Conservation (phyloP, 805 yeast species). For the Scheffersomyces stipitis region DNA sequence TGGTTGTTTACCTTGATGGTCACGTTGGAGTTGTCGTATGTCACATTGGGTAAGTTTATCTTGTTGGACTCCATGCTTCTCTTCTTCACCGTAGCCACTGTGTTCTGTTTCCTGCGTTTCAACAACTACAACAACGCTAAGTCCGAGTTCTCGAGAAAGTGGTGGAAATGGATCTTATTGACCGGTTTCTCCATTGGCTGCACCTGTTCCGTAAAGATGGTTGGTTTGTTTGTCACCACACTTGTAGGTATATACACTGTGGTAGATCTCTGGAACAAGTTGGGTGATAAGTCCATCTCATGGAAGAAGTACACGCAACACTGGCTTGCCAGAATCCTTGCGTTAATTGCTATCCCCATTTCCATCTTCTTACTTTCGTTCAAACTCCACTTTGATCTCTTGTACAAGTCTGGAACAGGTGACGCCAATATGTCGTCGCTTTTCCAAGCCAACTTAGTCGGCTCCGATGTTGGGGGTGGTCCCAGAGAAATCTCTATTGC, state of each 20-base stretch:
- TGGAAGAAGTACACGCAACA: conserved; percentile 53
- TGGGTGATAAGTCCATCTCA: conserved; percentile 64
- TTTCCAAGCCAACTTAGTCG: conserved; percentile 75
- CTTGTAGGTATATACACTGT: conserved; percentile 88
- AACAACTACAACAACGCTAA: conserved; percentile 53
- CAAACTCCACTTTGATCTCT: conserved; percentile 72
- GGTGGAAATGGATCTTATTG: conserved; percentile 92
- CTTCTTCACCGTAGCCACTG: conserved; percentile 84
- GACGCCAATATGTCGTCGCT: conserved; percentile 76
- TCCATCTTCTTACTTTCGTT: conserved; percentile 63
- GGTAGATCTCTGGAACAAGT: conserved; percentile 80
- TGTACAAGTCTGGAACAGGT: conserved; percentile 79
- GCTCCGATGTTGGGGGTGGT: conserved; percentile 63
- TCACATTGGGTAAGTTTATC: conserved; percentile 85
- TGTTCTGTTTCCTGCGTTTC: conserved; percentile 70
- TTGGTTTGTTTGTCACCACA: conserved; percentile 86
- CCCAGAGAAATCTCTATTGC: conserved; percentile 68
- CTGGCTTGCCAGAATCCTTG: conserved; percentile 66
- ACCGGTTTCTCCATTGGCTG: conserved; percentile 89
- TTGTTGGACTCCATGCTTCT: conserved; percentile 88
- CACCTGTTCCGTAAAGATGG: conserved; percentile 93
- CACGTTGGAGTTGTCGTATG: conserved; percentile 76
- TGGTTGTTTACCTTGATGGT: conserved; percentile 84
- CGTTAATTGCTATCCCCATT: conserved; percentile 65
- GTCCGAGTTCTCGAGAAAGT: conserved; percentile 60